Percentiles rank a stretch among this genome's conserved stretches.
Conservation (phyloP, 345 rosid genomes). For the Garcia nutans region DNA sequence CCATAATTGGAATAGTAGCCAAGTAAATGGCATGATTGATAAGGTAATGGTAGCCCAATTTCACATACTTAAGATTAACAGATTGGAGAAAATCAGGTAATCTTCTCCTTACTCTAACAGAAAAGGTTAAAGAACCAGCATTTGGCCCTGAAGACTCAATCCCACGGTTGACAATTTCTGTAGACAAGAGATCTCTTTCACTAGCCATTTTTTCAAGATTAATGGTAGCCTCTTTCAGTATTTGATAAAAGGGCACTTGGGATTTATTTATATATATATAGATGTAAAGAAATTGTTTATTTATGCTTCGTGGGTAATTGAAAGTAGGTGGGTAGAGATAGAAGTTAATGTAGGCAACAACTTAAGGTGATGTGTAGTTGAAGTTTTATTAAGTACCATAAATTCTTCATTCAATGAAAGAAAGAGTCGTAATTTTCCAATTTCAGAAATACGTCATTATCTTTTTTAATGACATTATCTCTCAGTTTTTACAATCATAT, state of each 20-base stretch:
- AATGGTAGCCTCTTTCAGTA: not conserved
- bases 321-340: slow-evolving; percentile 35
- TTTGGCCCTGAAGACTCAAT: slow-evolving; percentile 84
- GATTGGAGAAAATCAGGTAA: slow-evolving; percentile 94
- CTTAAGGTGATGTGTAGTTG: slow-evolving; percentile 49
- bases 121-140: slow-evolving; percentile 82
- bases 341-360: slow-evolving; percentile 65
- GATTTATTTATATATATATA: not conserved
- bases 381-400: slow-evolving; percentile 38
- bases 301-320: slow-evolving; percentile 2
- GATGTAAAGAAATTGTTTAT: slow-evolving; percentile 23
- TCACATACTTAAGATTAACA: slow-evolving; percentile 90
- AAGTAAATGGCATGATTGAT: slow-evolving; percentile 88
- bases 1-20: slow-evolving; percentile 81
- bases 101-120: slow-evolving; percentile 86
- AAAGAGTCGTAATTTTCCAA: not conserved
- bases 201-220: slow-evolving; percentile 29
- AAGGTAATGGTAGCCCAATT: slow-evolving; percentile 90
- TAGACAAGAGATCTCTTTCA: slow-evolving; percentile 79
- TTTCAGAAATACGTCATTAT: not conserved
- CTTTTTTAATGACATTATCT: not conserved
- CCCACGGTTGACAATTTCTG: slow-evolving; percentile 94
- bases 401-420: slow-evolving; percentile 45
- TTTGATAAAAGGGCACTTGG: not conserved
- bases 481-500: no score